These are phyloP conservation scores for Globomyces pollinis-pini DNA, from an alignment of 192 early-diverging fungal genomes.

Conservation along the genomic window DNA sequence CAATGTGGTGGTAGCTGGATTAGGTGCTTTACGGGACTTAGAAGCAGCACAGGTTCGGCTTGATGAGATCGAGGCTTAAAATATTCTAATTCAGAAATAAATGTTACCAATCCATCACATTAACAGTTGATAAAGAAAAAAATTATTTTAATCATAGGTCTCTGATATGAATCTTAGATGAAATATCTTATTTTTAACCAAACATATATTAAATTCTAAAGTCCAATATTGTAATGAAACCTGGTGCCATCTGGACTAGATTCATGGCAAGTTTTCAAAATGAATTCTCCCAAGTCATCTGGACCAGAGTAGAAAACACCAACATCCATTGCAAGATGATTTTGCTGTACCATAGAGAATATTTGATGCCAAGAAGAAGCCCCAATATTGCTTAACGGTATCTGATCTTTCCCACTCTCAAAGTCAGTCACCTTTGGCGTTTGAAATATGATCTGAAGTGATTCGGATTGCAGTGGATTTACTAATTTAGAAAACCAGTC, in stretches of 20 bases:
- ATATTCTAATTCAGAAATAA: no score
- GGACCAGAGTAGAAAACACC: conserved; percentile 88
- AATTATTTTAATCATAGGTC: no score
- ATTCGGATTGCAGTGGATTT: no score
- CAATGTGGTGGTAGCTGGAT: no score
- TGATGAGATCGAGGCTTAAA: no score
- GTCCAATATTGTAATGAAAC: conserved; percentile 71
- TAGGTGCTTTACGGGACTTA: no score
- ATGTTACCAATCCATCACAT: no score
- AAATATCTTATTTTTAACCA: no score
- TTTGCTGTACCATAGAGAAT: conserved; percentile 53
- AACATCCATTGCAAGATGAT: conserved; percentile 66
- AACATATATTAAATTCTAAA: no score
- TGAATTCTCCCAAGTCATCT: conserved; percentile 50
- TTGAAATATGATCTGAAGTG: conserved; percentile 66
- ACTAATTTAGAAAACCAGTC: conserved; percentile 93
- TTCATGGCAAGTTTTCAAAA: conserved; percentile 56
- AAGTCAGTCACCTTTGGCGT: conserved; percentile 65
- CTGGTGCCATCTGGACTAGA: conserved; percentile 53
- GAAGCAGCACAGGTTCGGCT: no score
- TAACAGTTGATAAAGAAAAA: no score
- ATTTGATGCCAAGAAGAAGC: conserved; percentile 69
- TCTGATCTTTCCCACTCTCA: conserved; percentile 60
- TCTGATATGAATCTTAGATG: no score
- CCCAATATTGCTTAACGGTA: conserved; percentile 65